Percentiles rank a stretch among this genome's conserved stretches.
These are phyloP conservation scores for Boletus mariae DNA, from an alignment of 1,284 basidiomycete genomes.

Conservation along the genomic window DNA sequence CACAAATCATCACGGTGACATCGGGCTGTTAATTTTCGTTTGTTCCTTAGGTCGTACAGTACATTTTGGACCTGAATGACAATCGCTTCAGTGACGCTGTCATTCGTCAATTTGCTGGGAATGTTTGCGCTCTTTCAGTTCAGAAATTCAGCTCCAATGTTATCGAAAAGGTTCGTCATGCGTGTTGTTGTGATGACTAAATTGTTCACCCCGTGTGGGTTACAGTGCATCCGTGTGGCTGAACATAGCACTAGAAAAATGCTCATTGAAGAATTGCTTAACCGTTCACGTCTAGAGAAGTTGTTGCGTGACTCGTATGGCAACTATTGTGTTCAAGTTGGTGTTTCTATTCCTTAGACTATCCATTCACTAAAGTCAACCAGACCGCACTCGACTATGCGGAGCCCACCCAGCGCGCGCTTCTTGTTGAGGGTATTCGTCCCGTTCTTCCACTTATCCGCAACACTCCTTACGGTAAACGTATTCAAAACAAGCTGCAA, in stretches of 20 bases:
- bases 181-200: background rate
- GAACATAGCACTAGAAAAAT: conserved; percentile 92
- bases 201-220: conserved; percentile 9
- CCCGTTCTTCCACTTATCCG: conserved; percentile 95
- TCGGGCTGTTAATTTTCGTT: conserved; percentile 4
- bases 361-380: conserved; percentile 3
- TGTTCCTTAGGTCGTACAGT: conserved; percentile 77
- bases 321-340: conserved; percentile 88
- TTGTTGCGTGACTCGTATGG: conserved; percentile 92
- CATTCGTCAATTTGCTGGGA: conserved; percentile 96
- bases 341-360: conserved; percentile 16
- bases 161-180: conserved; percentile 75
- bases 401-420: conserved; percentile 79
- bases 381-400: conserved; percentile 96
- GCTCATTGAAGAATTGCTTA: conserved; percentile 93
- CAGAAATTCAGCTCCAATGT: conserved; percentile 99
- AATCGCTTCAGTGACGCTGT: conserved; percentile 96
- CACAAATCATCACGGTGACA: background rate
- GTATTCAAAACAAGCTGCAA: conserved; percentile 95
- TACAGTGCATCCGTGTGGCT: conserved; percentile 93
- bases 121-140: conserved; percentile 95
- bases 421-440: conserved; percentile 91
- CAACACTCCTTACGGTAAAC: conserved; percentile 96
- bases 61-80: conserved; percentile 97
- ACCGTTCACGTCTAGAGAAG: conserved; percentile 93